A percentile compares a stretch with the other conserved stretches of the same genome.
phyloP scores from a whole-genome alignment of 1,139 yeast genomes.

The Yamadazyma conglobata region DNA sequence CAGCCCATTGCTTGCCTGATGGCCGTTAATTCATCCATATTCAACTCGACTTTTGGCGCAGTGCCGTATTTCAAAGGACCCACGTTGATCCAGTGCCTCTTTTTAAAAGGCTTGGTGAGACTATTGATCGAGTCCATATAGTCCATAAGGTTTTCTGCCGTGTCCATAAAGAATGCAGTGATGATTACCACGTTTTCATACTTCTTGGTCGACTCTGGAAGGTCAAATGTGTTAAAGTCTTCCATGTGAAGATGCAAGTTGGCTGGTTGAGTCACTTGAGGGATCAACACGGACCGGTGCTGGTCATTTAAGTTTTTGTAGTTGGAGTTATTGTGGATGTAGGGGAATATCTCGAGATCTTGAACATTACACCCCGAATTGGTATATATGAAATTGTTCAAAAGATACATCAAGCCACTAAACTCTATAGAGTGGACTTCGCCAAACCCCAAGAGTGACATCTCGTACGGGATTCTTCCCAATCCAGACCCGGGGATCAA shows the following conservation, averaged over 20 bases:
- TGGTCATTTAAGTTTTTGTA: conserved; percentile 53
- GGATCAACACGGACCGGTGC: conserved; percentile 42
- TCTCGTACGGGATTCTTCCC: conserved; percentile 66
- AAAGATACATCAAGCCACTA: conserved; percentile 66
- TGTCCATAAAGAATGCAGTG: conserved; percentile 77
- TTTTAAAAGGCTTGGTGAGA: conserved; percentile 37
- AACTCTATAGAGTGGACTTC: conserved; percentile 68
- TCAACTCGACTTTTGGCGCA: conserved; percentile 75
- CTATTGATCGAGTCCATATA: conserved; percentile 62
- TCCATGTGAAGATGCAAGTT: conserved; percentile 52
- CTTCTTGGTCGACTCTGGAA: conserved; percentile 18
- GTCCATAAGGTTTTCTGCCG: conserved; percentile 77
- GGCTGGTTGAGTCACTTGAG: conserved; percentile 34
- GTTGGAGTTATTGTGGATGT: conserved; percentile 70
- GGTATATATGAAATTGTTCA: conserved; percentile 55
- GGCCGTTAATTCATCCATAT: conserved; percentile 56
- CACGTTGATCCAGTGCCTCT: conserved; percentile 72
- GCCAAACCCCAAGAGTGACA: conserved; percentile 36
- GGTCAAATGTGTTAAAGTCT: conserved; percentile 59
- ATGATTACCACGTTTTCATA: conserved; percentile 57
- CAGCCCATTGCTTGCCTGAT: conserved; percentile 60
- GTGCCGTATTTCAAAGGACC: conserved; percentile 91
- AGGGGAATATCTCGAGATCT: conserved; percentile 50
- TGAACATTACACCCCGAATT: conserved; percentile 12
- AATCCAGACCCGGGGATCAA: conserved; percentile 80